These are phyloP conservation scores for Nothopassalora personata DNA, from an alignment of 2,329 filamentous ascomycete species.

Conservation along the genomic window DNA sequence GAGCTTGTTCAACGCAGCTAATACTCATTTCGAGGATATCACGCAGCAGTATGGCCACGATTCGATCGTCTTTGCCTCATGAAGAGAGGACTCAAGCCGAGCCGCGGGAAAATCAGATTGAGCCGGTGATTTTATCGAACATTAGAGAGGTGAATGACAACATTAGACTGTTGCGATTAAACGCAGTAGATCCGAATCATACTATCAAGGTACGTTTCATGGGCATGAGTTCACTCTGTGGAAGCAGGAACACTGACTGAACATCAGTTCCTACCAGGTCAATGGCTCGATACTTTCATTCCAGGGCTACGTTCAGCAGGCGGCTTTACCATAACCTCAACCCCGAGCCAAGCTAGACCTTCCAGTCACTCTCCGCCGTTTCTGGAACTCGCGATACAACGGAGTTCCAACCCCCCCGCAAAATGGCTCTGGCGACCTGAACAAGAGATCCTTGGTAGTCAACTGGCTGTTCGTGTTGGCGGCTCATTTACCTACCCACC, in stretches of 20 bases:
- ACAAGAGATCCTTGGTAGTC: constrained; percentile 52
- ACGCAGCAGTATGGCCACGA: constrained; percentile 27
- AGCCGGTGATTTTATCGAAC: constrained; percentile 56
- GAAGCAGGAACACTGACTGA: constrained; percentile 18
- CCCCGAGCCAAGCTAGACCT: constrained; percentile 47
- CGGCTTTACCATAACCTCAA: constrained; percentile 82
- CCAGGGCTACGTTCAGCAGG: constrained; percentile 58
- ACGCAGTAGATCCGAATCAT: constrained; percentile 45
- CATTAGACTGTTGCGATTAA: constrained; percentile 64
- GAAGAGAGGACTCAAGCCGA: constrained; percentile 68
- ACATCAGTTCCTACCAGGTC: constrained; percentile 68
- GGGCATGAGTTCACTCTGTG: neutral
- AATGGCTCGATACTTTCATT: constrained; percentile 78
- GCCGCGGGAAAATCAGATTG: constrained; percentile 61
- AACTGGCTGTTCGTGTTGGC: constrained; percentile 65
- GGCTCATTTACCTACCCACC: constrained; percentile 79
- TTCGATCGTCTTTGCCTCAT: constrained; percentile 44
- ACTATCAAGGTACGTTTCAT: constrained; percentile 26
- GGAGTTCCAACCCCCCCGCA: constrained; percentile 65
- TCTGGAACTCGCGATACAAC: constrained; percentile 74
- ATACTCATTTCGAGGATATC: neutral
- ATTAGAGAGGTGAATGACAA: constrained; percentile 62
- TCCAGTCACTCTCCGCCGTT: constrained; percentile 39
- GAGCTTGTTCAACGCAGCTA: neutral
- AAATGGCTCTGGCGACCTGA: constrained; percentile 66